Percentiles rank a stretch among this genome's conserved stretches.
Evolutionary conservation across 2,329 filamentous ascomycete species (phyloP).

Genomic region (Thelonectria discophora): DNA sequence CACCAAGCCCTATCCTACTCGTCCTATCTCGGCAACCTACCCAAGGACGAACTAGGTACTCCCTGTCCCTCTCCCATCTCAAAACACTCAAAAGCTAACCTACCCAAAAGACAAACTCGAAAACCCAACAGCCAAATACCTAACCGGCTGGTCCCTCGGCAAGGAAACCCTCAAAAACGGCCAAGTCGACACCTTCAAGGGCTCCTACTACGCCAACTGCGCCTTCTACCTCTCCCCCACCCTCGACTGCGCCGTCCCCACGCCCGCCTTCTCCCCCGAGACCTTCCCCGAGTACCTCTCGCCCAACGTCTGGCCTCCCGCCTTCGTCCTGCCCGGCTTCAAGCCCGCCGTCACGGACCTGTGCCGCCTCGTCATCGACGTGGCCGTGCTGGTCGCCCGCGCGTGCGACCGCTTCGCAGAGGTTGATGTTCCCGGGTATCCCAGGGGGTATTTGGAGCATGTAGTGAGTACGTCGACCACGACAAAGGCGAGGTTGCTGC

Average conservation of each 20-base stretch:
- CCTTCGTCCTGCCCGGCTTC: constrained; percentile 78
- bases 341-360: constrained; percentile 75
- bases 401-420: constrained; percentile 89
- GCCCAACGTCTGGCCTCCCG: constrained; percentile 86
- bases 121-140: constrained; percentile 68
- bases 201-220: constrained; percentile 86
- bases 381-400: constrained; percentile 85
- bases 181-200: constrained; percentile 81
- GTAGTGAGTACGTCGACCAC: constrained; percentile 87
- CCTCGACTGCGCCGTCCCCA: constrained; percentile 70
- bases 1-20: constrained; percentile 82
- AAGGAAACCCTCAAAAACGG: constrained; percentile 84
- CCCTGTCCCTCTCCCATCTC: not conserved
- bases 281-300: constrained; percentile 89
- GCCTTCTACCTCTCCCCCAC: constrained; percentile 75
- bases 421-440: constrained; percentile 80
- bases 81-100: not conserved
- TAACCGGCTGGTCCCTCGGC: constrained; percentile 81
- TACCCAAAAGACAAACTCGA: constrained; percentile 60
- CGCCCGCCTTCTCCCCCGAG: constrained; percentile 62
- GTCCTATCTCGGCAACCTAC: constrained; percentile 86
- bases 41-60: constrained; percentile 74
- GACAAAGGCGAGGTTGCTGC: constrained; percentile 89
- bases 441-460: constrained; percentile 80
- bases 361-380: constrained; percentile 87